phyloP scores from a whole-genome alignment of 2,329 filamentous ascomycete species.

The Zasmidium citrigriseum region DNA sequence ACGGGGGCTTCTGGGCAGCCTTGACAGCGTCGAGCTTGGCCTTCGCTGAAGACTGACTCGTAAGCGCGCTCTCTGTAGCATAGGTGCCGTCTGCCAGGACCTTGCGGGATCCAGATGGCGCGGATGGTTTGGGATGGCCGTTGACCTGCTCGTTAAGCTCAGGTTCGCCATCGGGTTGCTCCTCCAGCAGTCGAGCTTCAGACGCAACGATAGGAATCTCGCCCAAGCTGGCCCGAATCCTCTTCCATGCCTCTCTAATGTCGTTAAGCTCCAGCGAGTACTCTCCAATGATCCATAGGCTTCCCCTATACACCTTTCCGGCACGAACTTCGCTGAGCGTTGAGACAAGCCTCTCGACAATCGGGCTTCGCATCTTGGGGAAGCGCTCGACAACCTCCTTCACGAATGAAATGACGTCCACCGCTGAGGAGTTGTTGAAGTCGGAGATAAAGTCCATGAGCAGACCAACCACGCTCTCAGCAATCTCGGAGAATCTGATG shows the following conservation, averaged over 20 bases:
- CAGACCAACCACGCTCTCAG: slow-evolving; percentile 91
- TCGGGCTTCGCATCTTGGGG: slow-evolving; percentile 81
- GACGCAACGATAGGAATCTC: slow-evolving; percentile 97
- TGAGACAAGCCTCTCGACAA: slow-evolving; percentile 83
- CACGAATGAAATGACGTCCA: slow-evolving; percentile 97
- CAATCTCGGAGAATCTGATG: slow-evolving; percentile 98
- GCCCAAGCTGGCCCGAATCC: slow-evolving; percentile 87
- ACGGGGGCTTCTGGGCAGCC: slow-evolving; percentile 90
- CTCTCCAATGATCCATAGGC: slow-evolving; percentile 96
- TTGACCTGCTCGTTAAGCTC: slow-evolving; percentile 73
- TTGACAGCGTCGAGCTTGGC: slow-evolving; percentile 96
- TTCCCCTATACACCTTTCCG: slow-evolving; percentile 95
- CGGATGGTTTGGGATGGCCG: slow-evolving; percentile 72
- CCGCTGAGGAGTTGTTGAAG: slow-evolving; percentile 94
- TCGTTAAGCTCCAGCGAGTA: slow-evolving; percentile 93
- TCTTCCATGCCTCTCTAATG: slow-evolving; percentile 95
- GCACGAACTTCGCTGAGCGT: slow-evolving; percentile 92
- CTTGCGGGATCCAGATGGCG: slow-evolving; percentile 81
- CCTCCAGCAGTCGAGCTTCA: slow-evolving; percentile 87
- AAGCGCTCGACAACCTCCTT: slow-evolving; percentile 99
- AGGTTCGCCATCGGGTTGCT: slow-evolving; percentile 65
- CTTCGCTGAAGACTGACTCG: slow-evolving; percentile 84
- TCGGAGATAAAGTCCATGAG: slow-evolving; percentile 99
- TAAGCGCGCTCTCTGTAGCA: slow-evolving; percentile 93
- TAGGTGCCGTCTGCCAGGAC: slow-evolving; percentile 96